A percentile compares a stretch with the other conserved stretches of the same genome.
These are phyloP conservation scores for Umbelopsis isabellina DNA, from an alignment of 192 early-diverging fungal genomes.

Conservation along the genomic window DNA sequence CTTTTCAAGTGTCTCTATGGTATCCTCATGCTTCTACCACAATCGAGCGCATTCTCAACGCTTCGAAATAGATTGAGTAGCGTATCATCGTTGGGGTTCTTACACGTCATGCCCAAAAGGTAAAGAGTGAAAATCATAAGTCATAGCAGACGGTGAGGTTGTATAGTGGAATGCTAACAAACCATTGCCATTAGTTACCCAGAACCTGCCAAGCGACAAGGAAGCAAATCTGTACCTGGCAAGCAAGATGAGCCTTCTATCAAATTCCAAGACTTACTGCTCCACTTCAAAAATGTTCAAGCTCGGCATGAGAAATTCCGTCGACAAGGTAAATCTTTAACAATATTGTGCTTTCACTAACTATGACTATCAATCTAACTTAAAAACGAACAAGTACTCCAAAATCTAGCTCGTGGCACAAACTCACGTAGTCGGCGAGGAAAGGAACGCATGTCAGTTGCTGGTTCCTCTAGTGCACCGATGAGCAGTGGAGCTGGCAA, in stretches of 20 bases:
- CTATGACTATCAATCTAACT: neutral
- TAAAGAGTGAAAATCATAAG: constrained; percentile 7
- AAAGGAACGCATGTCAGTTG: constrained; percentile 6
- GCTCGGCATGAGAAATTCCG: constrained; percentile 72
- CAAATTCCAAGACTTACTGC: constrained; percentile 68
- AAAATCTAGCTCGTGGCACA: constrained; percentile 7
- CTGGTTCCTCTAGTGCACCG: neutral
- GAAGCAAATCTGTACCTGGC: constrained; percentile 13
- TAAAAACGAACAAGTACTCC: neutral
- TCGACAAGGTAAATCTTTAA: constrained; percentile 41
- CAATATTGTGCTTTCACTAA: neutral
- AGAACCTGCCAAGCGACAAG: constrained; percentile 25
- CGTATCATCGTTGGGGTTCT: constrained; percentile 71
- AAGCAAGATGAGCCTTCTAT: constrained; percentile 48
- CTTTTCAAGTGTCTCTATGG: constrained; percentile 95
- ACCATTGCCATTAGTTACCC: neutral
- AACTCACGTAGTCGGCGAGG: neutral
- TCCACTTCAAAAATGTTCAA: constrained; percentile 77
- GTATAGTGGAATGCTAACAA: neutral
- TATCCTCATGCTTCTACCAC: constrained; percentile 95
- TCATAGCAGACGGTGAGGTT: neutral
- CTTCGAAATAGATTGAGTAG: constrained; percentile 91
- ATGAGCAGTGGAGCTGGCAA: neutral
- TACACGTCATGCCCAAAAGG: constrained; percentile 63
- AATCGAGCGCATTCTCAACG: constrained; percentile 95